phyloP scores from a whole-genome alignment of 371 early-diverging fungal species.

The Nematocida major region DNA sequence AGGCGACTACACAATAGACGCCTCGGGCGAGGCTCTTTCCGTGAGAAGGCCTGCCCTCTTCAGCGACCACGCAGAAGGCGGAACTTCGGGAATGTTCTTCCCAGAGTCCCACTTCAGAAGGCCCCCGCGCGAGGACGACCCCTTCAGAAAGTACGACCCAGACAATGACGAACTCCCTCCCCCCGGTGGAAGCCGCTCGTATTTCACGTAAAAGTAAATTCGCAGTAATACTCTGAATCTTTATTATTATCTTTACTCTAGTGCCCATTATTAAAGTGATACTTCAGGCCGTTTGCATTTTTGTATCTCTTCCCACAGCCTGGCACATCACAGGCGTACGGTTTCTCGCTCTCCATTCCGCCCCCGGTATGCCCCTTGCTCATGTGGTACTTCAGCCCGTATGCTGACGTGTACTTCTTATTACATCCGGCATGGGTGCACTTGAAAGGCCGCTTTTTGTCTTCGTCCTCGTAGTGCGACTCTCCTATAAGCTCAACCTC shows the following conservation, averaged over 20 bases:
- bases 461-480: slow-evolving; percentile 30
- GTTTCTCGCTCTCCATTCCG: slow-evolving; percentile 68
- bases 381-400: slow-evolving; percentile 66
- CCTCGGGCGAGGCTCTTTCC: too few species aligned
- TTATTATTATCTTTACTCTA: slow-evolving; percentile 26
- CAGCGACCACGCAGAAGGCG: not conserved
- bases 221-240: not conserved
- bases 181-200: not conserved
- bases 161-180: slow-evolving; percentile 44
- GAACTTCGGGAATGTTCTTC: not conserved
- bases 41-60: not conserved
- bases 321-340: slow-evolving; percentile 74
- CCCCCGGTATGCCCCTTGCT: slow-evolving; percentile 63
- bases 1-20: not conserved
- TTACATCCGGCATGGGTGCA: slow-evolving; percentile 64
- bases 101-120: slow-evolving; percentile 3
- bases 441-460: slow-evolving; percentile 57
- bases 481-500: slow-evolving; percentile 41
- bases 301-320: slow-evolving; percentile 85
- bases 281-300: slow-evolving; percentile 88
- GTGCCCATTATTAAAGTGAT: slow-evolving; percentile 79
- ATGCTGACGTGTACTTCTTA: slow-evolving; percentile 65
- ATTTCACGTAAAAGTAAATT: not conserved
- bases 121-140: not conserved
- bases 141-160: slow-evolving; percentile 40